phyloP scores from a whole-genome alignment of 2,329 filamentous ascomycete species.

The Exutisphaerella laricina region DNA sequence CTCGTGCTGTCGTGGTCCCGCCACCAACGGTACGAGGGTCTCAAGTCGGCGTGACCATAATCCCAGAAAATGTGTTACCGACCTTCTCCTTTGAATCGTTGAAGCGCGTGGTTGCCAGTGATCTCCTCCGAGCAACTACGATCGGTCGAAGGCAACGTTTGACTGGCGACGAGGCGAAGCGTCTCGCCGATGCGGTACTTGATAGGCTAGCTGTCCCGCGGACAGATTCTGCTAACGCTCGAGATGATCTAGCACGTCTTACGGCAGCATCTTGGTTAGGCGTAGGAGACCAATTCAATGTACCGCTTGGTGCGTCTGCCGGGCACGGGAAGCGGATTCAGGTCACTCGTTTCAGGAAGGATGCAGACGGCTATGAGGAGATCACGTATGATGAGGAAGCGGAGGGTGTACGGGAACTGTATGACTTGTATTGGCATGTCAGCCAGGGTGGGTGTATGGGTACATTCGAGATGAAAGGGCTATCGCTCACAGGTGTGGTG shows the following conservation, averaged over 20 bases:
- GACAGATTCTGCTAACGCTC: constrained; percentile 30
- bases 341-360: constrained; percentile 38
- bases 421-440: constrained; percentile 42
- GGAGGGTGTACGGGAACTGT: constrained; percentile 39
- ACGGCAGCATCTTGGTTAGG: constrained; percentile 42
- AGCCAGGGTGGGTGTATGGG: constrained; percentile 39
- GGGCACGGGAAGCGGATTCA: constrained; percentile 35
- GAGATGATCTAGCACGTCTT: constrained; percentile 35
- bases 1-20: constrained; percentile 10
- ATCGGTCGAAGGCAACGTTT: constrained; percentile 36
- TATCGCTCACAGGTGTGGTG: constrained; percentile 23
- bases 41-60: background rate
- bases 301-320: constrained; percentile 35
- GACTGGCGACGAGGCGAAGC: constrained; percentile 43
- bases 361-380: constrained; percentile 31
- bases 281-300: constrained; percentile 28
- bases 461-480: constrained; percentile 40
- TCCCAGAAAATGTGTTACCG: constrained; percentile 5
- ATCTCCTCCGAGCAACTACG: constrained; percentile 44
- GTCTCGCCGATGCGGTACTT: constrained; percentile 42
- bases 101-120: constrained; percentile 42
- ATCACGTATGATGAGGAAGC: constrained; percentile 35
- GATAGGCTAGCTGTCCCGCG: constrained; percentile 34
- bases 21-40: background rate
- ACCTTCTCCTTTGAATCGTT: constrained; percentile 38